Evolutionary conservation across 352 stramenopile genomes (phyloP), one percentile per base, ranked within the genome.

Genomic region (Phytophthora niederhauseri): DNA sequence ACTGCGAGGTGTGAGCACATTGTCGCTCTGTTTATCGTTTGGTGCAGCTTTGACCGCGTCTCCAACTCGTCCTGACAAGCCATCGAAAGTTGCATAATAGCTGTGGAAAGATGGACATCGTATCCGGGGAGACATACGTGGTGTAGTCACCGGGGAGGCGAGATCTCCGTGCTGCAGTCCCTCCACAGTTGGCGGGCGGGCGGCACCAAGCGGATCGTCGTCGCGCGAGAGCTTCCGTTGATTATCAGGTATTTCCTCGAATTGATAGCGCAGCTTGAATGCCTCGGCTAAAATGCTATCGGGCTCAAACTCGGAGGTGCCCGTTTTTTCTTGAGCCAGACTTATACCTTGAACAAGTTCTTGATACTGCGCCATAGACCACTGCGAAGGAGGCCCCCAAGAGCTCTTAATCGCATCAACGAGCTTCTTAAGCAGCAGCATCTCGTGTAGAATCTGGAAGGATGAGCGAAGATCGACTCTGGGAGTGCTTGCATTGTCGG

Each of bases 51-150:
- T 64, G 28, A 63, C 26, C 8, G 36, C 45, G 22, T 48, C 57
- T 4, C 46, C 64, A 38, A 52, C 64, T 66, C 41, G 58, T 3
- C 60, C 60, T 6, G 80, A 63, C 0, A 92, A 57, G 30, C 82
- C 72, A 66, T 92, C 82, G 57, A 92, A 92, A 3, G 84, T 91
- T 45, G 79, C 82, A n/a, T 89, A 83, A 60, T 92, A 92, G 38
- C 84, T 84, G 61, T 89, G 85, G 52, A 91, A 90, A 1, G 84
- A 90, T 11, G 83, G 83, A 57, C 81, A 90, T 17, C 81, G 81
- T 65, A 87, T 61, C 15, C 77, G 72, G 11, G 75, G 72, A 14
- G 71, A 69, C 38, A 69, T 52, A 43, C 57, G 59, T 46, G 69
- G 52, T 8, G 61, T 51, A n/a, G 61, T 41, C 15, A 61, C 49